phyloP scores from a whole-genome alignment of 495 filamentous ascomycete species.

The Aspergillus coremiiformis region DNA sequence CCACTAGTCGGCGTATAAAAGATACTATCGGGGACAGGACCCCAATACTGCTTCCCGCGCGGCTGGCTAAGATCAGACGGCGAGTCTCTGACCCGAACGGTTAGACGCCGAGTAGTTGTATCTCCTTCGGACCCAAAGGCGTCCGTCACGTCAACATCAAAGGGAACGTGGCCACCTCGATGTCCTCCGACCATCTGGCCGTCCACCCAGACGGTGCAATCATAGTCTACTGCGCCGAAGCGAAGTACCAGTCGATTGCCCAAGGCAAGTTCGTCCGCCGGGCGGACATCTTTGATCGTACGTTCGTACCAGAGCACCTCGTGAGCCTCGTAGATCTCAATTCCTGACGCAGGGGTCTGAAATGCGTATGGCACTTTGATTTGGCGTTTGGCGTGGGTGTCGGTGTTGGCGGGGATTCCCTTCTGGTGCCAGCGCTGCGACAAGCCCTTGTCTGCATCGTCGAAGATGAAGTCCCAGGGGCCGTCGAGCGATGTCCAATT shows the following conservation, averaged over 20 bases:
- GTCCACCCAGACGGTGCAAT: constrained; percentile 29
- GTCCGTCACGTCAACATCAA: constrained; percentile 30
- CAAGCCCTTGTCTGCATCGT: constrained; percentile 47
- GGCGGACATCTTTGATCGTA: constrained; percentile 39
- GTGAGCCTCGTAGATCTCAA: constrained; percentile 47
- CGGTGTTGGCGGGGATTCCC: constrained; percentile 16
- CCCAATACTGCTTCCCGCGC: constrained; percentile 37
- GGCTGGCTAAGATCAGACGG: constrained; percentile 31
- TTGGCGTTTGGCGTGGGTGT: constrained; percentile 20
- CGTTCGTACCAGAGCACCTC: constrained; percentile 57
- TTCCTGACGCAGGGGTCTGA: constrained; percentile 49
- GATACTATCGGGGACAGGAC: constrained; percentile 31
- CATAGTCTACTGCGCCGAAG: constrained; percentile 35
- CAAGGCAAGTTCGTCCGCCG: constrained; percentile 7
- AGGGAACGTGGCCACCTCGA: constrained; percentile 33
- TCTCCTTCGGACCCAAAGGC: constrained; percentile 2
- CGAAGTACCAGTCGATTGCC: constrained; percentile 23
- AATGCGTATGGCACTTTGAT: constrained; percentile 55
- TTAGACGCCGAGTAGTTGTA: constrained; percentile 13
- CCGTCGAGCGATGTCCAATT: constrained; percentile 50
- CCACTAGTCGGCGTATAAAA: constrained; percentile 36
- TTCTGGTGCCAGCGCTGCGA: constrained; percentile 24
- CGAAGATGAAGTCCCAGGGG: constrained; percentile 50
- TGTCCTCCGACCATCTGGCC: constrained; percentile 21
- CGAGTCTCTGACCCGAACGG: constrained; percentile 27